Base-by-base conservation (phyloP, 1,284 basidiomycete genomes). In the Apiotrichum montevideense region DNA sequence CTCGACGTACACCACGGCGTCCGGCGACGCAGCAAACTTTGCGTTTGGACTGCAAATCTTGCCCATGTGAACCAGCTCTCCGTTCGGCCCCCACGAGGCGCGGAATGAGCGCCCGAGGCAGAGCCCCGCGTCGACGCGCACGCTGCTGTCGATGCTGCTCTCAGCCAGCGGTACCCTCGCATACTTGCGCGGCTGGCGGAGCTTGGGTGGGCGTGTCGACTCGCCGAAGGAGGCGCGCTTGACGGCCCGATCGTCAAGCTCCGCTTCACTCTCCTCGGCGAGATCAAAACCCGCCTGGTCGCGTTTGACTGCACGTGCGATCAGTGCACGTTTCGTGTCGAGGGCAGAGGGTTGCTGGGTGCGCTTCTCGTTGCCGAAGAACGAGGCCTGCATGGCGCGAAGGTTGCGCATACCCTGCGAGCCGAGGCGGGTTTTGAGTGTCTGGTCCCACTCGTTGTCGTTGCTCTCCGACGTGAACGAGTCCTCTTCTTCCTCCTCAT, bases 321-420 rank as follows among this genome's bases (percentile, higher is more conserved):
- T 43, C 8, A 47, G 40, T 3, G 33, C 43, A 3, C 54, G 54
- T 48, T 63, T 55, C 4, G 41, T 48, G 39, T 58, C 47, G 2
- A 35, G 49, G 2, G 57, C 42, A 3, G 48, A 52, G 8, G 37
- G 47, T 29, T 48, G 3, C 10, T 49, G 47, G 9, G 21, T 4
- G 46, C 43, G 56, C 46, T 46, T 32, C 35, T 61, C 59, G 44
- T 57, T 80, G 68, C 69, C 68, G 59, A 95, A 96, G 56, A 94
- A 79, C 32, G 88, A 87, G 0, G 87, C 84, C 70, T 95, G 92
- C 92, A 95, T 95, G 55, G 92, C 88, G 66, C 90, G 87, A 79
- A 94, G 83, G 73, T 86, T 87, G 71, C 87, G 86, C 45, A 86
- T 80, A 10, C 71, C 71, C 69, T 93, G 88, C 11, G 90, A 78